These are phyloP conservation scores for Telfairia occidentalis DNA, from an alignment of 331 rosid species.

Conservation along the genomic window DNA sequence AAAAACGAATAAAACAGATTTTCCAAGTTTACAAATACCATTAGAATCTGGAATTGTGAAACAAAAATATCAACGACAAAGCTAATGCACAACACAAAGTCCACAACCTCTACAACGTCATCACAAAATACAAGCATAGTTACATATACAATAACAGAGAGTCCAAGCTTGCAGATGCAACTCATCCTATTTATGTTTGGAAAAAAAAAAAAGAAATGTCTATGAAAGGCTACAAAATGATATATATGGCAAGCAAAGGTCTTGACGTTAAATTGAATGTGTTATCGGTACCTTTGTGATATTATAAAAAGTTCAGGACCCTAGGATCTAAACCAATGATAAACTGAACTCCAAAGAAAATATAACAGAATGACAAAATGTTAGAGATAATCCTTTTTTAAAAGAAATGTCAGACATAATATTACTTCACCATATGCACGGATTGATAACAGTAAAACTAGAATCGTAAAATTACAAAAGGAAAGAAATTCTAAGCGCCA, in stretches of 20 bases:
- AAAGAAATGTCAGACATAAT: neutral
- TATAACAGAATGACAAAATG: neutral
- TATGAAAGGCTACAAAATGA: neutral
- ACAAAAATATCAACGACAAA: slow-evolving; percentile 1
- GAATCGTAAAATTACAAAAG: neutral
- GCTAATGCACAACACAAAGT: neutral
- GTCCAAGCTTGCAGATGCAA: neutral
- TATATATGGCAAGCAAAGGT: slow-evolving; percentile 1
- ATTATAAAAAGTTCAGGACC: neutral
- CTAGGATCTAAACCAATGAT: neutral
- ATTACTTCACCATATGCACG: neutral
- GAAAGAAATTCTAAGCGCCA: neutral
- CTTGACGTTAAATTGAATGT: neutral
- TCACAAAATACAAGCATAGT: neutral
- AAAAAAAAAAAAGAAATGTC: neutral
- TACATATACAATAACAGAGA: neutral
- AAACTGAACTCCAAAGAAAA: neutral
- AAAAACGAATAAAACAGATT: neutral
- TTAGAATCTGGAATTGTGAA: neutral
- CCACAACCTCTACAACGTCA: neutral
- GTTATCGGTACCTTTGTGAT: neutral
- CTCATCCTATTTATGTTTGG: neutral
- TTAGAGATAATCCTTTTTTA: neutral
- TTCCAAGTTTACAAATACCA: neutral
- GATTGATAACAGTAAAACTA: neutral